Conservation (phyloP, 83 land plant genomes). For the Larix sibirica region DNA sequence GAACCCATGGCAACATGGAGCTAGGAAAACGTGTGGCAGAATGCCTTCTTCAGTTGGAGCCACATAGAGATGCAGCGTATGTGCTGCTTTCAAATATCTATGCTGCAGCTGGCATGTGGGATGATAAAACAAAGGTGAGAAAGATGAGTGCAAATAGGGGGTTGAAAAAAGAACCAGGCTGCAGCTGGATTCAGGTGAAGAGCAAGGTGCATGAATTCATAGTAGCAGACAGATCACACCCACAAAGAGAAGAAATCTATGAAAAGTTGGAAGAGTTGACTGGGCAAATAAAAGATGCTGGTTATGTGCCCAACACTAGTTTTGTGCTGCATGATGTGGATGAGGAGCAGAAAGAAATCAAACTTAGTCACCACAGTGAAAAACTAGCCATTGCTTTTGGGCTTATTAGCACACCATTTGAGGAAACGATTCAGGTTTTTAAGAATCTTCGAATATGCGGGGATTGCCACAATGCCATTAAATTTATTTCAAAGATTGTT, state of each 20-base stretch:
- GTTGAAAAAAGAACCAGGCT: constrained; percentile 48
- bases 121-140: constrained; percentile 47
- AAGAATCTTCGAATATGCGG: constrained; percentile 17
- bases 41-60: constrained; percentile 47
- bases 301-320: constrained; percentile 42
- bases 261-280: constrained; percentile 33
- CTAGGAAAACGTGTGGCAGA: constrained; percentile 40
- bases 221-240: constrained; percentile 48
- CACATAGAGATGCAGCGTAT: constrained; percentile 45
- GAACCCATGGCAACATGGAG: constrained; percentile 46
- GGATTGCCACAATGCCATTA: constrained; percentile 19
- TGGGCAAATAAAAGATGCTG: constrained; percentile 35
- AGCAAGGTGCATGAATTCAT: constrained; percentile 39
- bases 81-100: constrained; percentile 49
- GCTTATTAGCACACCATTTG: neutral
- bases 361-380: constrained; percentile 59
- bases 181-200: constrained; percentile 62
- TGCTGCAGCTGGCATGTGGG: constrained; percentile 27
- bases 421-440: neutral
- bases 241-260: constrained; percentile 42
- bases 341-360: constrained; percentile 35
- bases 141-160: constrained; percentile 39
- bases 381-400: constrained; percentile 57
- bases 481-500: constrained; percentile 8
- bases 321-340: constrained; percentile 40